Percentiles rank a stretch among this genome's conserved stretches.
These are phyloP conservation scores for Melastoma candidum DNA, from an alignment of 441 rosid species.

Conservation along the genomic window DNA sequence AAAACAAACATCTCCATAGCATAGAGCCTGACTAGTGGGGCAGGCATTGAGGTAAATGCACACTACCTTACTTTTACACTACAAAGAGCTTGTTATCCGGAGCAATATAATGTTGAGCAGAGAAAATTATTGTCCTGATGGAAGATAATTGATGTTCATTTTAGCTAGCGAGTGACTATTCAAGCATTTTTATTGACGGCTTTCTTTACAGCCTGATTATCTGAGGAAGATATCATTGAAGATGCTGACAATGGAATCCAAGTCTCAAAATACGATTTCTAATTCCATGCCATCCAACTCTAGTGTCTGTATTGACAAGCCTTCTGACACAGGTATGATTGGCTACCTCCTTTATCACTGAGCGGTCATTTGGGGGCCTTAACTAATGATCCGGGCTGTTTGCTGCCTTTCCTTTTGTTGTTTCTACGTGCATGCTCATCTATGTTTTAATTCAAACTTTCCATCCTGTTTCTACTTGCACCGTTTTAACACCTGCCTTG, in stretches of 20 bases:
- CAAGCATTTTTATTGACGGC: slow-evolving; percentile 3
- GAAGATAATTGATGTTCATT: background rate
- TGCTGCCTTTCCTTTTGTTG: background rate
- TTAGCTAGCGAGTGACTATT: background rate
- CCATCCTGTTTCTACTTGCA: no score
- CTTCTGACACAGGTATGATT: slow-evolving; percentile 49
- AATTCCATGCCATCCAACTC: slow-evolving; percentile 25
- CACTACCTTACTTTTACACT: no score
- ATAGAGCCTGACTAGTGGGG: no score
- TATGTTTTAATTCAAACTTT: no score
- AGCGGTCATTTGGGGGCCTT: no score
- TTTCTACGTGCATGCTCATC: no score
- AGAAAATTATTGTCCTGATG: background rate
- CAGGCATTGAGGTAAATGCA: no score
- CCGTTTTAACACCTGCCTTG: no score
- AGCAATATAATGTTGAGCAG: no score
- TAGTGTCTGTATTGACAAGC: slow-evolving; percentile 35
- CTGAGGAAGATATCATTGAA: slow-evolving; percentile 68
- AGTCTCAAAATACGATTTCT: slow-evolving; percentile 34
- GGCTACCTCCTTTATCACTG: background rate
- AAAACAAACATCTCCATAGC: no score
- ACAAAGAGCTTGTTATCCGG: no score
- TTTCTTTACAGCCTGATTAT: slow-evolving; percentile 59
- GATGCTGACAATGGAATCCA: slow-evolving; percentile 76
- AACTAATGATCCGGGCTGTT: no score